A percentile compares a stretch with the other conserved stretches of the same genome.
Evolutionary conservation across 148 eudicot genomes (phyloP).

Genomic region (Vaccinium corymbosum): DNA sequence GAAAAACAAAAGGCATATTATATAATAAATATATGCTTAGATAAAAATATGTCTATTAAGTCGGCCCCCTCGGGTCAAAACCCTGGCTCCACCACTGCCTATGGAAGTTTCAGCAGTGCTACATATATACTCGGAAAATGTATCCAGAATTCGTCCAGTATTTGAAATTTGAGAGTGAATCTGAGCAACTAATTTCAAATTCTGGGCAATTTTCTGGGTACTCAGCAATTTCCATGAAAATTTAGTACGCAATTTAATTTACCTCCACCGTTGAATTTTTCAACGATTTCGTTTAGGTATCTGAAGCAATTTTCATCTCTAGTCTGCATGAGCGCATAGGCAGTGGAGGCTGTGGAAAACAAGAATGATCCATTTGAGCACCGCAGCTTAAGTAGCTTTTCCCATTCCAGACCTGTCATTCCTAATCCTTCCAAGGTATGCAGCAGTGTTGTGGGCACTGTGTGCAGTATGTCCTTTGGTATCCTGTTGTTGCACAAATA

Average conservation of each 20-base stretch:
- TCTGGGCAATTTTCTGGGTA: too few species aligned
- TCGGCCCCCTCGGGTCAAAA: too few species aligned
- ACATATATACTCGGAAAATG: too few species aligned
- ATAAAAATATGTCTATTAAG: too few species aligned
- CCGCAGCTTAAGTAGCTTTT: conserved; percentile 66
- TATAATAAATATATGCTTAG: too few species aligned
- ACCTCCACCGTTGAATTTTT: conserved; percentile 88
- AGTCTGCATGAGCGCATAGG: conserved; percentile 83
- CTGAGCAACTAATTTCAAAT: too few species aligned
- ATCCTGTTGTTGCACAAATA: conserved; percentile 41
- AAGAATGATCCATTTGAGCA: conserved; percentile 79
- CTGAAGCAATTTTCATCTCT: conserved; percentile 56
- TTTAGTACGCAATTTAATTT: neutral
- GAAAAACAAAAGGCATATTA: too few species aligned
- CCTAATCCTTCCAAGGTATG: conserved; percentile 92
- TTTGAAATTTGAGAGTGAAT: too few species aligned
- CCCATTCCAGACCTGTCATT: conserved; percentile 66
- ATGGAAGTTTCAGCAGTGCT: too few species aligned
- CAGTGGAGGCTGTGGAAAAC: conserved; percentile 88
- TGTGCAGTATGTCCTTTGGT: conserved; percentile 71
- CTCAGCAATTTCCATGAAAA: too few species aligned
- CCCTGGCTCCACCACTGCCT: too few species aligned
- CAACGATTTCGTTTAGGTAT: conserved; percentile 50
- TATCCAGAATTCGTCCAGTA: too few species aligned
- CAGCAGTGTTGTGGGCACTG: conserved; percentile 72